Evolutionary conservation across 306 rosid genomes (phyloP).

Genomic region (Macrotyloma uniflorum): DNA sequence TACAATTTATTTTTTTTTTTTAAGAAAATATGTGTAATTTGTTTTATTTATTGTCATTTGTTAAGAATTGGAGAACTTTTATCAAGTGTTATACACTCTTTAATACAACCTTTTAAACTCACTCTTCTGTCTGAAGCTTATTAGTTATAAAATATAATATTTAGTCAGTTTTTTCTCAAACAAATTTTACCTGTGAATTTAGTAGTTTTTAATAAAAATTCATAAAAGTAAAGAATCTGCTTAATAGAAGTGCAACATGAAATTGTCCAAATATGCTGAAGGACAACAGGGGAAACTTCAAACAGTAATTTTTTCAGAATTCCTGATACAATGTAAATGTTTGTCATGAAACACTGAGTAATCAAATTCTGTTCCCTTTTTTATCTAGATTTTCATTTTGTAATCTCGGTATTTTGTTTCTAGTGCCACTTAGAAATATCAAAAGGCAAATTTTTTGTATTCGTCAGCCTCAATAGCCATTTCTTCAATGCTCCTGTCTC

Average conservation of each 20-base stretch:
- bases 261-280: neutral
- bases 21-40: too few relatives aligned
- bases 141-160: too few relatives aligned
- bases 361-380: neutral
- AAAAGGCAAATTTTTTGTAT: slow-evolving; percentile 69
- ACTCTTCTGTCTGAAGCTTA: too few relatives aligned
- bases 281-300: neutral
- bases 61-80: too few relatives aligned
- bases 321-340: neutral
- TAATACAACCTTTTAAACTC: too few relatives aligned
- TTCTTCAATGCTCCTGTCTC: slow-evolving; percentile 72
- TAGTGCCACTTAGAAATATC: neutral
- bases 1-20: too few relatives aligned
- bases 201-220: too few relatives aligned
- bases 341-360: neutral
- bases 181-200: too few relatives aligned
- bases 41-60: too few relatives aligned
- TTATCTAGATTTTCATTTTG: neutral
- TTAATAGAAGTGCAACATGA: slow-evolving; percentile 10
- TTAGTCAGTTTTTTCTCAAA: too few relatives aligned
- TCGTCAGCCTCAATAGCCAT: slow-evolving; percentile 83
- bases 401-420: neutral
- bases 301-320: neutral
- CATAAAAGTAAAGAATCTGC: too few relatives aligned
- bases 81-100: too few relatives aligned